A percentile compares a stretch with the other conserved stretches of the same genome.
Conservation (phyloP, 2,329 filamentous ascomycete species). For the Colletotrichum eremochloae region DNA sequence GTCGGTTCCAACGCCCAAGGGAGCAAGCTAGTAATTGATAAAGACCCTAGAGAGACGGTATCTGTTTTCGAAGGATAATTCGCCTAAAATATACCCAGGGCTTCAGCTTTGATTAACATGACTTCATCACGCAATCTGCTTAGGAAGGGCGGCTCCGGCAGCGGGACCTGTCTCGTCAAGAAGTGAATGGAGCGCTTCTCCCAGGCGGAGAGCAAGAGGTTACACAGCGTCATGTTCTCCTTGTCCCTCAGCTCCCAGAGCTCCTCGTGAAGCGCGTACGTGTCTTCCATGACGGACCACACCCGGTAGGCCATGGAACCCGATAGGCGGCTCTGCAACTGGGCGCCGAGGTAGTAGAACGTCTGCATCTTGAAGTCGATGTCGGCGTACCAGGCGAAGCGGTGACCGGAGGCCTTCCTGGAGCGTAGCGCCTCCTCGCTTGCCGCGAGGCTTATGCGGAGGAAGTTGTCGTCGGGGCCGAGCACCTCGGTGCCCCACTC, state of each 20-base stretch:
- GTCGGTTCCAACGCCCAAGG: no score
- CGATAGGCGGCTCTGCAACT: slow-evolving; percentile 62
- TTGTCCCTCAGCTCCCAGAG: slow-evolving; percentile 63
- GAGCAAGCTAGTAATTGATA: no score
- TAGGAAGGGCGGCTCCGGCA: slow-evolving; percentile 20
- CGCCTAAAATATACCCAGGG: slow-evolving; percentile 7
- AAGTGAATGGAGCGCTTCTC: not conserved
- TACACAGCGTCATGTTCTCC: slow-evolving; percentile 41
- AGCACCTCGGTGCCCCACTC: slow-evolving; percentile 63
- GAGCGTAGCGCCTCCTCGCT: not conserved
- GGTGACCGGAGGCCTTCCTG: not conserved
- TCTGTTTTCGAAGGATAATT: no score
- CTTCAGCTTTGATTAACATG: slow-evolving; percentile 27
- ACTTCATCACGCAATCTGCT: slow-evolving; percentile 15
- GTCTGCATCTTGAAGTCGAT: slow-evolving; percentile 68
- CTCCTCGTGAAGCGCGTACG: slow-evolving; percentile 63
- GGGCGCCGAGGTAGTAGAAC: slow-evolving; percentile 66
- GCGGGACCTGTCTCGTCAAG: not conserved
- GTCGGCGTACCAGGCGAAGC: slow-evolving; percentile 68
- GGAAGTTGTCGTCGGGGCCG: slow-evolving; percentile 56
- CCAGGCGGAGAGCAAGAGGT: slow-evolving; percentile 18
- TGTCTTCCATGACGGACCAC: slow-evolving; percentile 61
- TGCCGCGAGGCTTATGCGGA: slow-evolving; percentile 50
- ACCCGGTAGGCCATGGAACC: slow-evolving; percentile 66
- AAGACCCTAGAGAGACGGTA: no score